Evolutionary conservation across 257 asterid genomes (phyloP).

Genomic region (Solanum medicagineum): DNA sequence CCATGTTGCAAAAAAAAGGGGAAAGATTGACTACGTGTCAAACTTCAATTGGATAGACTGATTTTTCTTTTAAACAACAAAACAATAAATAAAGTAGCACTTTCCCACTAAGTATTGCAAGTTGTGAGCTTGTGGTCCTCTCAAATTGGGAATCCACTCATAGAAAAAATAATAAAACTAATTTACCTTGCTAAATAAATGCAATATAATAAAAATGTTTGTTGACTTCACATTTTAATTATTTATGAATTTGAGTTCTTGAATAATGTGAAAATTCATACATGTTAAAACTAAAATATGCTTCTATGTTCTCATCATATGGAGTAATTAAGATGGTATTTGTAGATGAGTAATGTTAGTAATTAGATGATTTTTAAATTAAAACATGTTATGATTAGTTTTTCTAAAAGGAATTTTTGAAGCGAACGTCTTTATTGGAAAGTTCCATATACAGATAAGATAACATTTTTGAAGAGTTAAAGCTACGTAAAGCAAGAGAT

Average conservation of each 20-base stretch:
- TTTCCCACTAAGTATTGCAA: not conserved
- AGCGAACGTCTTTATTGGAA: too few relatives aligned
- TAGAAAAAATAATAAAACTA: not conserved
- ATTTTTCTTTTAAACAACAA: too few relatives aligned
- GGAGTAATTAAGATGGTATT: not conserved
- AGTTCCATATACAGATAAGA: too few relatives aligned
- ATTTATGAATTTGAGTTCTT: not conserved
- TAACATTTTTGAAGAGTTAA: too few relatives aligned
- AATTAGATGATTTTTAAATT: too few relatives aligned
- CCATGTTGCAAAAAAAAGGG: not conserved
- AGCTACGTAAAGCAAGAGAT: not conserved
- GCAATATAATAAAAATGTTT: not conserved
- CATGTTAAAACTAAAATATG: too few relatives aligned
- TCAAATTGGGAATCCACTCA: not conserved
- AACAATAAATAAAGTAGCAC: too few relatives aligned
- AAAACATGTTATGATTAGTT: too few relatives aligned
- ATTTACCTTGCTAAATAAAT: not conserved
- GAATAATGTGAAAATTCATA: too few relatives aligned
- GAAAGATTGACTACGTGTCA: not conserved
- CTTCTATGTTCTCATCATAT: not conserved
- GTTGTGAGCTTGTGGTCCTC: not conserved
- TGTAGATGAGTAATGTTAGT: not conserved
- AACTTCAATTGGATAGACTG: not conserved
- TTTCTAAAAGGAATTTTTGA: too few relatives aligned
- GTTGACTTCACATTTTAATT: not conserved